Evolutionary conservation across 129 eudicot species (phyloP).

Genomic region (Artemisia argyi): DNA sequence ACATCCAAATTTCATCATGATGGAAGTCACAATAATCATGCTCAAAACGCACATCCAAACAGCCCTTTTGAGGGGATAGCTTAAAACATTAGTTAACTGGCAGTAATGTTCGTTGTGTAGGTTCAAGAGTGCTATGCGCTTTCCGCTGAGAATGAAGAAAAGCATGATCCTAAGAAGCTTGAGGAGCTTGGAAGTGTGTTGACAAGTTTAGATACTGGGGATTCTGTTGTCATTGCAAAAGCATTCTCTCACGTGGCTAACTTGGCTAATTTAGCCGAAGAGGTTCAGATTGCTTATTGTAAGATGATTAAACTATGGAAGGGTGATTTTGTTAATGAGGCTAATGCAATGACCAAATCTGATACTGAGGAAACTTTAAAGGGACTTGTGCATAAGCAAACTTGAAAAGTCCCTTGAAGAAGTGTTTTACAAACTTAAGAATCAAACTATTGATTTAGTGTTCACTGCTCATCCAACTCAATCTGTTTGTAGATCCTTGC

Average conservation of each 20-base stretch:
- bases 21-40: too few relatives aligned
- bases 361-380: slow-evolving; percentile 35
- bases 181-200: slow-evolving; percentile 1
- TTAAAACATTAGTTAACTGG: background rate
- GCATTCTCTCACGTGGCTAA: slow-evolving; percentile 96
- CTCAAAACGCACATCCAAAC: background rate
- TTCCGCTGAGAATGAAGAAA: too few relatives aligned
- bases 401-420: slow-evolving; percentile 92
- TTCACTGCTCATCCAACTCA: slow-evolving; percentile 99
- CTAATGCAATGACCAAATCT: slow-evolving; percentile 80
- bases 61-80: too few relatives aligned
- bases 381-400: slow-evolving; percentile 70
- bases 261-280: slow-evolving; percentile 97
- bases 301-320: slow-evolving; percentile 73
- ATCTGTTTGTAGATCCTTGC: slow-evolving; percentile 93
- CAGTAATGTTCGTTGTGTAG: slow-evolving; percentile 34
- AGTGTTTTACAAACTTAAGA: slow-evolving; percentile 89
- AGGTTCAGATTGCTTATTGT: slow-evolving; percentile 92
- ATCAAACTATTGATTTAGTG: slow-evolving; percentile 94
- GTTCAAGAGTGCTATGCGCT: slow-evolving; percentile 76
- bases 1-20: too few relatives aligned
- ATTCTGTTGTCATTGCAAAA: slow-evolving; percentile 86
- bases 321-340: slow-evolving; percentile 85
- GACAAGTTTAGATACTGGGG: slow-evolving; percentile 95
- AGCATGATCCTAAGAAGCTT: too few relatives aligned